A percentile compares a stretch with the other conserved stretches of the same genome.
Conservation (phyloP, 257 asterid species). For the Solanum chmielewskii region DNA sequence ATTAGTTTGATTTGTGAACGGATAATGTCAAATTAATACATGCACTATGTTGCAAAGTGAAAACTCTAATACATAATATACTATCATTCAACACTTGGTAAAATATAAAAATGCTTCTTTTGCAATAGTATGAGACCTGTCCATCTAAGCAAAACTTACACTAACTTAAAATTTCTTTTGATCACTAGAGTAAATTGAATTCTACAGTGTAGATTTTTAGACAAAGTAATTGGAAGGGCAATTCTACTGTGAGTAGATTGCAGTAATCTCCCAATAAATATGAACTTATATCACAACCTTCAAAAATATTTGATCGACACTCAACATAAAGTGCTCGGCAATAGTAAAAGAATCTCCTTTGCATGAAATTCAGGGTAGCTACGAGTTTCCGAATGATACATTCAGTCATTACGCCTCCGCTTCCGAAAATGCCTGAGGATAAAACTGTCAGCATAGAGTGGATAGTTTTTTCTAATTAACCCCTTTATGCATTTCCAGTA, state of each 20-base stretch:
- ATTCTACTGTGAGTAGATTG: not conserved
- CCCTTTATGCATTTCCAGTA: constrained; percentile 99
- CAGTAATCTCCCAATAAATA: not conserved
- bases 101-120: not conserved
- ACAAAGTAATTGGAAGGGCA: not conserved
- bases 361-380: not conserved
- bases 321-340: not conserved
- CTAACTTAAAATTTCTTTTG: not conserved
- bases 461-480: constrained; percentile 74
- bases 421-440: constrained; percentile 74
- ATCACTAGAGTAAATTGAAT: not conserved
- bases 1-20: not conserved
- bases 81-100: not conserved
- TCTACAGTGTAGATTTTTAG: not conserved
- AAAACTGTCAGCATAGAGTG: constrained; percentile 84
- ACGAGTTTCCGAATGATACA: constrained; percentile 5
- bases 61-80: not conserved
- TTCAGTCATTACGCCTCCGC: constrained; percentile 45
- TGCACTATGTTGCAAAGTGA: not conserved
- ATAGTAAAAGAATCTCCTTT: constrained; percentile 1
- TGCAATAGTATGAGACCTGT: not conserved
- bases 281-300: not conserved
- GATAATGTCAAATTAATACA: not conserved
- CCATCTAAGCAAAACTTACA: not conserved
- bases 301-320: not conserved